Evolutionary conservation across 2,329 filamentous ascomycete genomes (phyloP).

Genomic region (Cordyceps fumosorosea): DNA sequence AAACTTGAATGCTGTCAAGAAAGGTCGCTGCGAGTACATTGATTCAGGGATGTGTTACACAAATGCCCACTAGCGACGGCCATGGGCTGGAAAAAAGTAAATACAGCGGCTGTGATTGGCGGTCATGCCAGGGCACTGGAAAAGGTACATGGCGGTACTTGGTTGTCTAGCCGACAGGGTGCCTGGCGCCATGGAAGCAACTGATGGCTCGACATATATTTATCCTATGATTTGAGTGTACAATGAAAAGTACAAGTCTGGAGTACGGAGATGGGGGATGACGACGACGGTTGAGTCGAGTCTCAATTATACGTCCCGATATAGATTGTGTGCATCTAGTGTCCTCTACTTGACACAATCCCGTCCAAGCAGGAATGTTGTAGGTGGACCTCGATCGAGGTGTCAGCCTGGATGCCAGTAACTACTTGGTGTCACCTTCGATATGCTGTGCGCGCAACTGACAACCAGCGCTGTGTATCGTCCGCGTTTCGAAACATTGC

Average conservation of each 20-base stretch:
- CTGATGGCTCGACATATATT: background rate
- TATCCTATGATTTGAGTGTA: no score
- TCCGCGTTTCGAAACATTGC: background rate
- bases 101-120: background rate
- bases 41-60: background rate
- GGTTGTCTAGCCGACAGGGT: conserved; percentile 7
- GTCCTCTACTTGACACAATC: background rate
- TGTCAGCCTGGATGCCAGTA: background rate
- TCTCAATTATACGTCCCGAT: background rate
- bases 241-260: background rate
- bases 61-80: background rate
- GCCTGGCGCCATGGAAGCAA: background rate
- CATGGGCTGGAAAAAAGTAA: background rate
- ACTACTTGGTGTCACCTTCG: background rate
- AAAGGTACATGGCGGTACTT: conserved; percentile 2
- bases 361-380: background rate
- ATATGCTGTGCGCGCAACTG: background rate
- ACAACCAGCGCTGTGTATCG: background rate
- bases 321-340: background rate
- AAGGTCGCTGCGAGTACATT: background rate
- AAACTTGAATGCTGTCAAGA: background rate
- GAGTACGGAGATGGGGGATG: background rate
- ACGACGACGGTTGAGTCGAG: background rate
- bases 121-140: background rate
- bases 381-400: background rate